Evolutionary conservation across 2,329 filamentous ascomycete genomes (phyloP).

Genomic region (Pestalotiopsis sp.): DNA sequence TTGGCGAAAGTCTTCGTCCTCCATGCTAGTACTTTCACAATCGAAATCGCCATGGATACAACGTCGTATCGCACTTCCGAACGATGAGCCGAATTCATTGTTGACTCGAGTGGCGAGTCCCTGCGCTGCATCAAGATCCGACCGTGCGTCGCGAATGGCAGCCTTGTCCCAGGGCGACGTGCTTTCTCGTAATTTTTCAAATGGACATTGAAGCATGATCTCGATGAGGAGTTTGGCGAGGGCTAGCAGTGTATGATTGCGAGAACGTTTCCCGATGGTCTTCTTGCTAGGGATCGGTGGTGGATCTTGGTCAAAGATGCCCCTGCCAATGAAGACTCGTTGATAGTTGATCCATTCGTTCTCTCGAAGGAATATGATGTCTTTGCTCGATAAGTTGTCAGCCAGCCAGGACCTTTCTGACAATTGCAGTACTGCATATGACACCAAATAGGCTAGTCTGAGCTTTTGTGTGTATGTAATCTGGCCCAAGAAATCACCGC

Average conservation of each 20-base stretch:
- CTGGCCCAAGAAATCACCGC: neutral
- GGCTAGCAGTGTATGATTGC: neutral
- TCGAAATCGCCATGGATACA: neutral
- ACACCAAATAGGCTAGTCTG: neutral
- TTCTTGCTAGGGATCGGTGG: neutral
- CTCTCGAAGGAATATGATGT: neutral
- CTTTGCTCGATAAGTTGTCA: neutral
- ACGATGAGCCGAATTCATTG: neutral
- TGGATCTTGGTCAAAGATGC: neutral
- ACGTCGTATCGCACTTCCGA: neutral
- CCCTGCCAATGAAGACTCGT: neutral
- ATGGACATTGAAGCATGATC: neutral
- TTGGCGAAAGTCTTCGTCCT: neutral
- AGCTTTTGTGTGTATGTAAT: neutral
- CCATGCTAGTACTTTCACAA: neutral
- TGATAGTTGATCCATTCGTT: neutral
- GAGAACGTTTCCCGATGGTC: too few species aligned
- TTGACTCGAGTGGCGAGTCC: neutral
- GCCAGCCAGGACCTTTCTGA: neutral
- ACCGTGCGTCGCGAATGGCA: neutral
- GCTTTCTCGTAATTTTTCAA: neutral
- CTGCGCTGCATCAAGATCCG: neutral
- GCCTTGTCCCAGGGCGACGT: neutral
- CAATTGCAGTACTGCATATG: neutral
- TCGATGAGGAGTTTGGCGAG: neutral